Conservation (phyloP, 2,329 filamentous ascomycete genomes). For the Rhexocercosporidium sp. region DNA sequence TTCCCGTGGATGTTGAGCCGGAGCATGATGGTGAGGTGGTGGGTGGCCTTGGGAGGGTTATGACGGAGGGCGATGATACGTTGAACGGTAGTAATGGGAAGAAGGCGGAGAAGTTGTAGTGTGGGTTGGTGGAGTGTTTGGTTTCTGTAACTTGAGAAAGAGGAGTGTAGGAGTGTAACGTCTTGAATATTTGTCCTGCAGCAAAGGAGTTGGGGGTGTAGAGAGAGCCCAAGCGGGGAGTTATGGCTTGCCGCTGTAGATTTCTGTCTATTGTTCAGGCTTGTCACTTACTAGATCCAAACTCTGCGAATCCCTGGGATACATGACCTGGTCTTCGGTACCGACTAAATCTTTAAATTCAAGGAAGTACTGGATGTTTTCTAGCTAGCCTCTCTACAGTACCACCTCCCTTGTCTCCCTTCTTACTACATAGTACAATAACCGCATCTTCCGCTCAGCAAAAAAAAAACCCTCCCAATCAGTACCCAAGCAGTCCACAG, state of each 20-base stretch:
- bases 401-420: no score
- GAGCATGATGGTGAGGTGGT: conserved; percentile 36
- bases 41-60: conserved; percentile 29
- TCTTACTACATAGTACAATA: no score
- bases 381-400: no score
- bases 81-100: conserved; percentile 20
- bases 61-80: conserved; percentile 24
- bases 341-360: no score
- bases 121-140: not conserved
- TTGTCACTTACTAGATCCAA: no score
- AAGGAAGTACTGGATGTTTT: no score
- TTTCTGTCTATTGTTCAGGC: not conserved
- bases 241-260: not conserved
- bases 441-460: no score
- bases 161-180: not conserved
- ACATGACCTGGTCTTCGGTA: no score
- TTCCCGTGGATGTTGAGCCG: conserved; percentile 34
- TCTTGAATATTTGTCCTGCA: not conserved
- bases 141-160: not conserved
- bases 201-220: not conserved
- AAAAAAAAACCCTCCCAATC: no score
- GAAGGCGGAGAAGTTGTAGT: conserved; percentile 15
- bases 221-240: not conserved
- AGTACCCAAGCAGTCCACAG: no score
- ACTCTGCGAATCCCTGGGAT: no score